These are phyloP conservation scores for Rhamnella rubrinervis DNA, from an alignment of 331 rosid genomes.

Conservation along the genomic window DNA sequence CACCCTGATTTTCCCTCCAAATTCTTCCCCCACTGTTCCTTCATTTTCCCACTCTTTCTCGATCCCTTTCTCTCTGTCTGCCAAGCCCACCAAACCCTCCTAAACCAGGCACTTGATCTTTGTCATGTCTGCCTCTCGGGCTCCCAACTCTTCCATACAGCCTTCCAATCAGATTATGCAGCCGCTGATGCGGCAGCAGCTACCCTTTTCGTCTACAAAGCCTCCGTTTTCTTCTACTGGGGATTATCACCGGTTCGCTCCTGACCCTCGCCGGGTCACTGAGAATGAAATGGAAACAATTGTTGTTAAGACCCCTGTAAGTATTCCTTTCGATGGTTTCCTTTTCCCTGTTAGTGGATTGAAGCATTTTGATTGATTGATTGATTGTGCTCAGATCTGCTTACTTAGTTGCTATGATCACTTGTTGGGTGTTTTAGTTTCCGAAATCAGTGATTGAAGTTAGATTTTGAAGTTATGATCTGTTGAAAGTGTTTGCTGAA, in stretches of 20 bases:
- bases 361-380: neutral
- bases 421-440: neutral
- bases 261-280: slow-evolving; percentile 44
- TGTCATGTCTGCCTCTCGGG: slow-evolving; percentile 62
- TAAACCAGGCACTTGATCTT: slow-evolving; percentile 28
- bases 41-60: neutral
- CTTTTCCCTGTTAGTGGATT: neutral
- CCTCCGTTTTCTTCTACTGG: slow-evolving; percentile 70
- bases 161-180: slow-evolving; percentile 56
- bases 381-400: slow-evolving; percentile 31
- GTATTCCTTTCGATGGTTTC: slow-evolving; percentile 6
- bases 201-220: slow-evolving; percentile 65
- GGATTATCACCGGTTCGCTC: slow-evolving; percentile 73
- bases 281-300: slow-evolving; percentile 61
- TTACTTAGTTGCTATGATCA: slow-evolving; percentile 7
- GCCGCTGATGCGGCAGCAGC: slow-evolving; percentile 64
- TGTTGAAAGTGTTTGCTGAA: slow-evolving; percentile 4
- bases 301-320: slow-evolving; percentile 62
- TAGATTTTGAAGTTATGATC: slow-evolving; percentile 16
- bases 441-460: neutral
- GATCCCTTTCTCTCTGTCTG: slow-evolving; percentile 7
- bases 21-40: slow-evolving; percentile 1
- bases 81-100: neutral
- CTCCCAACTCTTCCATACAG: slow-evolving; percentile 45
- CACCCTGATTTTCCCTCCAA: slow-evolving; percentile 2